Conservation (phyloP, 1,284 basidiomycete genomes). For the Wolfiporia cocos region DNA sequence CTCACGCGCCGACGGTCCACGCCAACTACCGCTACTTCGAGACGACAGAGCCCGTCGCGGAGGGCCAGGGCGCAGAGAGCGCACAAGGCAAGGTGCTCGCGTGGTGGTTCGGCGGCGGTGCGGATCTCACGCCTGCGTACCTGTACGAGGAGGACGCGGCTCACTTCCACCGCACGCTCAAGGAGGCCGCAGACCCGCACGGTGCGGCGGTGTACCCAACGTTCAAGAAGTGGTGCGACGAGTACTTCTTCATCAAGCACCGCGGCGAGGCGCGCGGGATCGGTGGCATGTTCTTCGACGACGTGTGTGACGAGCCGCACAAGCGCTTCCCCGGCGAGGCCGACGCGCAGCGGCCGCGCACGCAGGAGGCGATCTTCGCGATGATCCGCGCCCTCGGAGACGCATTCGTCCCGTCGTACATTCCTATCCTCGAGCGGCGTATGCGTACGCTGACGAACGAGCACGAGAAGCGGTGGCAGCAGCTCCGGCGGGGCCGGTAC, state of each 20-base stretch:
- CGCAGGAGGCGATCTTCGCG: conserved; percentile 66
- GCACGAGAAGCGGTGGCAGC: conserved; percentile 80
- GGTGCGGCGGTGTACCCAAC: conserved; percentile 66
- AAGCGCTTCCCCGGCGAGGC: conserved; percentile 40
- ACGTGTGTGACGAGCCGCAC: conserved; percentile 63
- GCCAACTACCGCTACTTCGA: conserved; percentile 99
- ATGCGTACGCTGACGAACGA: conserved; percentile 53
- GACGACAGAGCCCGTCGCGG: conserved; percentile 49
- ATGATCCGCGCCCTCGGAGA: conserved; percentile 70
- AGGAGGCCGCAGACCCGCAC: conserved; percentile 74
- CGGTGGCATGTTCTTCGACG: conserved; percentile 97
- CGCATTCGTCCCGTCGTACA: conserved; percentile 83
- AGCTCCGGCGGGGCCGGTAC: conserved; percentile 83
- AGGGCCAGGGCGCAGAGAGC: conserved; percentile 24
- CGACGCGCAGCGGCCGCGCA: conserved; percentile 46
- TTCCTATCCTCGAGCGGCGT: conserved; percentile 74
- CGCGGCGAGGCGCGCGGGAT: conserved; percentile 87
- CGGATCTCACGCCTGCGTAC: conserved; percentile 93
- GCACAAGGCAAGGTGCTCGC: conserved; percentile 51
- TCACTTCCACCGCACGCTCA: conserved; percentile 85
- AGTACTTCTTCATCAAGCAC: conserved; percentile 95
- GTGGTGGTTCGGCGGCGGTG: conserved; percentile 99
- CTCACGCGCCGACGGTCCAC: conserved; percentile 89
- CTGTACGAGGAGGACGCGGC: conserved; percentile 82
- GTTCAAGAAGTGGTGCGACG: conserved; percentile 97